These are phyloP conservation scores for Yamadazyma siamensis DNA, from an alignment of 1,139 yeast species.

Conservation along the genomic window DNA sequence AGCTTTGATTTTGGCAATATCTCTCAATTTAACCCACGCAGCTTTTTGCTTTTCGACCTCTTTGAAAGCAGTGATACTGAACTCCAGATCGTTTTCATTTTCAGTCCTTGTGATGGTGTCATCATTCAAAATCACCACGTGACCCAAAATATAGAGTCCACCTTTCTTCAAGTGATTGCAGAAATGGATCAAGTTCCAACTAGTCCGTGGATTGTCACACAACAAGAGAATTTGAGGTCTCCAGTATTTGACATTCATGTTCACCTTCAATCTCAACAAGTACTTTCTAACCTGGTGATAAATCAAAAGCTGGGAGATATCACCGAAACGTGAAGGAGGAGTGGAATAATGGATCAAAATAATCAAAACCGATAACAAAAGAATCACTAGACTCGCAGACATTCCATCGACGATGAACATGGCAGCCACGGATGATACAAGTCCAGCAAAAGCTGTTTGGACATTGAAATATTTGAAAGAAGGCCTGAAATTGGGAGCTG, in stretches of 20 bases:
- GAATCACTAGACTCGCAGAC: conserved; percentile 74
- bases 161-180: conserved; percentile 95
- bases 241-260: conserved; percentile 93
- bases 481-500: conserved; percentile 96
- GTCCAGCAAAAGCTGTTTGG: conserved; percentile 77
- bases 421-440: conserved; percentile 64
- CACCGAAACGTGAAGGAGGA: conserved; percentile 97
- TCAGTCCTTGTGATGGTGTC: conserved; percentile 18
- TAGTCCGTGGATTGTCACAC: conserved; percentile 86
- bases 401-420: conserved; percentile 94
- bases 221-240: conserved; percentile 86
- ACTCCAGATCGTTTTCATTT: conserved; percentile 19
- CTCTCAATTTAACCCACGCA: conserved; percentile 84
- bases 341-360: conserved; percentile 81
- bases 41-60: conserved; percentile 70
- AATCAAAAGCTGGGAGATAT: conserved; percentile 88
- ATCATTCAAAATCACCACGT: conserved; percentile 69
- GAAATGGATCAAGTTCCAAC: conserved; percentile 90
- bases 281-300: conserved; percentile 96
- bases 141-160: conserved; percentile 88
- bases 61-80: conserved; percentile 39
- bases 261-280: conserved; percentile 73
- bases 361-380: conserved; percentile 63
- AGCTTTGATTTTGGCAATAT: conserved; percentile 75
- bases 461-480: conserved; percentile 84